Evolutionary conservation across 257 asterid genomes (phyloP), one percentile per base, ranked within the genome.

Genomic region (Lithospermum erythrorhizon): DNA sequence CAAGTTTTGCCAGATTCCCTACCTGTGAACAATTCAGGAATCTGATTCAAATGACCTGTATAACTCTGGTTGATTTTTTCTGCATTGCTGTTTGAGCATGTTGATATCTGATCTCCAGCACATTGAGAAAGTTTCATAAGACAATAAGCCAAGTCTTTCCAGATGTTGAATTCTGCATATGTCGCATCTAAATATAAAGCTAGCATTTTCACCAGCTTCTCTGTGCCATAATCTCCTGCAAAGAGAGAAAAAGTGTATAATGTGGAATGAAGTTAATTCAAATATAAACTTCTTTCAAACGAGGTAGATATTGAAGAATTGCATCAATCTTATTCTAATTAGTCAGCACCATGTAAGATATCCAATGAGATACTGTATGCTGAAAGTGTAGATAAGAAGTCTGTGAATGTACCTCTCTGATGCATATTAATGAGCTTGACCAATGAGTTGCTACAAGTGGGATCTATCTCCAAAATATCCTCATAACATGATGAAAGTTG

Each of bases 111-210:
- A 71, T 89, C 98, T 62, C 64, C 86, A 81, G 81, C 87, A 47
- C 84, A 64, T 15, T 67, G 80, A 55, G 83, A 82, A 29, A 88
- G 84, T 61, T 67, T 81, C 76, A 81, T 63, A 17, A 86, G 74
- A 81, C 94, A 78, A 64, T 83, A 78, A 30, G 91, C 90, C 47
- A 91, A 80, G 67, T 79, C 90, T 58, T 75, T 77, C 98, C 98
- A 91, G 9, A 76, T 67, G 68, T 68, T 78, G 24, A 80, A 64
- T 20, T 72, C 70, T 49, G 86, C 95, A 61, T 61, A 25, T 6
- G 88, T 62, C 65, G 90, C 87, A 68, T 91, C 97, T 24, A 91
- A 80, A 83, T 88, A 94, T 65, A 72, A 70, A 51, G 94, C 97
- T 79, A 86, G 60, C 94, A 84, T 82, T 73, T 91, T 87, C 72